Percentiles rank a stretch among this genome's conserved stretches.
Conservation (phyloP, 2,329 filamentous ascomycete genomes). For the Colletotrichum sublineola region DNA sequence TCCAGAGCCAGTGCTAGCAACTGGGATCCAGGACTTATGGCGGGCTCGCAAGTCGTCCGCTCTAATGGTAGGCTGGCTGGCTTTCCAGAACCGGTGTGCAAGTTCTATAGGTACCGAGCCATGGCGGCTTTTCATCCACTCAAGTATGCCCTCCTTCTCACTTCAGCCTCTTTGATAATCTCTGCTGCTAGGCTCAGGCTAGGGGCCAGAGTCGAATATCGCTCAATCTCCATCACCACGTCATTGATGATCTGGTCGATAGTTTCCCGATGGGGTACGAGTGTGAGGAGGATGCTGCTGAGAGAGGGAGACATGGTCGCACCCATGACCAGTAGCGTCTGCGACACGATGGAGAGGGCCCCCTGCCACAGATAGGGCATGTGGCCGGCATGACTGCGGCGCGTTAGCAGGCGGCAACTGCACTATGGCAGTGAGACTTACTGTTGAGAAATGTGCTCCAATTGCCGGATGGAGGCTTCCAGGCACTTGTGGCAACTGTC, state of each 20-base stretch:
- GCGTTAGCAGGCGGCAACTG: conserved; percentile 47
- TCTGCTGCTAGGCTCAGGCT: conserved; percentile 82
- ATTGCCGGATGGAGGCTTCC: conserved; percentile 82
- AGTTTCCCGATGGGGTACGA: conserved; percentile 69
- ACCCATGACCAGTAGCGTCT: conserved; percentile 86
- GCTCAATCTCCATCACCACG: conserved; percentile 81
- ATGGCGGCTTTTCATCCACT: conserved; percentile 56
- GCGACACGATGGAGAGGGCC: conserved; percentile 84
- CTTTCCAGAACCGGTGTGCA: conserved; percentile 10
- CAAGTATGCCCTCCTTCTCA: conserved; percentile 75
- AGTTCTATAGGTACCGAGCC: conserved; percentile 16
- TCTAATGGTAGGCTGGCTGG: conserved; percentile 1
- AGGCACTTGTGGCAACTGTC: conserved; percentile 86
- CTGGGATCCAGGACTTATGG: neutral
- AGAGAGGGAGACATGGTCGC: conserved; percentile 84
- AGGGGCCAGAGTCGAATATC: conserved; percentile 80
- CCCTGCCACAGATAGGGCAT: conserved; percentile 91
- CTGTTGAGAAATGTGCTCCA: conserved; percentile 84
- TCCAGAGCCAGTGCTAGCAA: neutral
- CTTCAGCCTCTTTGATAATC: conserved; percentile 84
- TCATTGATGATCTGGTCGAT: conserved; percentile 84
- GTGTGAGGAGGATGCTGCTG: conserved; percentile 71
- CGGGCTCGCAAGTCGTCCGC: neutral
- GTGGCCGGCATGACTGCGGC: conserved; percentile 79
- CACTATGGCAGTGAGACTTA: conserved; percentile 57